Base-by-base conservation (phyloP, 2,329 filamentous ascomycete genomes). In the Stachybotrys echinatus region DNA sequence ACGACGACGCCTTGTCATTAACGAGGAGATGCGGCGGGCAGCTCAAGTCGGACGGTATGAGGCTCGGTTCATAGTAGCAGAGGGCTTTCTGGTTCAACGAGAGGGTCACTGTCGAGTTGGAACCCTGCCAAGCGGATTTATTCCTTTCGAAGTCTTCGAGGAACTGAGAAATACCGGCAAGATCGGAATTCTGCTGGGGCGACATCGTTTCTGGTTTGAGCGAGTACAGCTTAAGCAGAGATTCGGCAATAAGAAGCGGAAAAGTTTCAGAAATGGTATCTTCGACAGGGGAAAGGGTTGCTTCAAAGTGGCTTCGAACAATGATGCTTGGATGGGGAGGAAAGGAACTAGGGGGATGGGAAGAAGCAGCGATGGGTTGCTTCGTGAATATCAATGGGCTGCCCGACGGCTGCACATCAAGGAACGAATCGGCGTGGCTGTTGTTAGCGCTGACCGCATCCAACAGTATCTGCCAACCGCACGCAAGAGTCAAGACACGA, bases 61-160 rank as follows among this genome's bases (percentile, higher is more conserved):
- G 40, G 31, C 34, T 52, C 58, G 43, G 46, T 50, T 37, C 49
- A 21, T 43, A 43, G 14, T 21, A 6, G 19, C 5, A 14, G n/a
- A n/a, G n/a, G n/a, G n/a, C n/a, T n/a, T n/a, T n/a, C n/a, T n/a
- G n/a, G n/a, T n/a, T n/a, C n/a, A n/a, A n/a, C n/a, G n/a, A n/a
- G n/a, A n/a, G n/a, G n/a, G n/a, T n/a, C n/a, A n/a, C n/a, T n/a
- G n/a, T n/a, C n/a, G n/a, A n/a, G n/a, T n/a, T n/a, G 27, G 27
- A 34, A 34, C 27, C 10, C 5, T 10, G 27, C 14, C 5, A 14
- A 5, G 3, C 10, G 27, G 27, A 10, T 14, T 5, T 34, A 14
- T 34, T 34, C 14, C 27, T 34, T 34, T 34, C 3, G 27, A 34
- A 34, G 27, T 34, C 14, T 8, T 10, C 27, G 3, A 34, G 10